A percentile compares a stretch with the other conserved stretches of the same genome.
Conservation (phyloP, 352 stramenopile species). For the Phytophthora cactorum region DNA sequence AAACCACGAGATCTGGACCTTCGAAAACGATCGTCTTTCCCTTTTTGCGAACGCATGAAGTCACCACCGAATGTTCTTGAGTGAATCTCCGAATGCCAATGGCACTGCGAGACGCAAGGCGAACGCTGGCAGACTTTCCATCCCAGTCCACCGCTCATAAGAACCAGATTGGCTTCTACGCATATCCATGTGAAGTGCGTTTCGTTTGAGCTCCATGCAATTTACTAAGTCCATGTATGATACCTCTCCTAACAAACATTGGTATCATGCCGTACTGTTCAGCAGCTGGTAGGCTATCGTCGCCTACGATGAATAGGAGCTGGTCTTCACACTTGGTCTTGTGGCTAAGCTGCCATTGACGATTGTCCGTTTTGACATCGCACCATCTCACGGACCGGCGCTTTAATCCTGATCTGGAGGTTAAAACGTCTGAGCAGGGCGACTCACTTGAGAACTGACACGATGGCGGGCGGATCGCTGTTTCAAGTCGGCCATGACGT, state of each 20-base stretch:
- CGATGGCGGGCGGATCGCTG: slow-evolving; percentile 42
- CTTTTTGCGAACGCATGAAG: slow-evolving; percentile 26
- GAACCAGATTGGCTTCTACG: background rate
- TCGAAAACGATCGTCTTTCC: slow-evolving; percentile 12
- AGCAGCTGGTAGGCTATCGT: slow-evolving; percentile 20
- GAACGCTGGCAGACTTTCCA: slow-evolving; percentile 1
- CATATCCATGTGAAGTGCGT: background rate
- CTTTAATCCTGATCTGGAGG: slow-evolving; percentile 14
- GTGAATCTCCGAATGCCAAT: slow-evolving; percentile 6
- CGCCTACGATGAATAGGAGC: too few species aligned
- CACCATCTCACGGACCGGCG: slow-evolving; percentile 13
- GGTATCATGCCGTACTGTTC: background rate
- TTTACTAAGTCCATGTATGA: slow-evolving; percentile 1
- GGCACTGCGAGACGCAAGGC: background rate
- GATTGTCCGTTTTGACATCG: slow-evolving; percentile 10
- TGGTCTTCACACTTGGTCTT: slow-evolving; percentile 8
- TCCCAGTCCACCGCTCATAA: slow-evolving; percentile 6
- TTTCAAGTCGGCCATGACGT: slow-evolving; percentile 63
- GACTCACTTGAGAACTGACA: slow-evolving; percentile 24
- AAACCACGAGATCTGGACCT: background rate
- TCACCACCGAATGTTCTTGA: slow-evolving; percentile 27
- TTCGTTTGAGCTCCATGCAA: background rate
- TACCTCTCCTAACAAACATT: slow-evolving; percentile 6
- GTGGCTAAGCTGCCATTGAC: slow-evolving; percentile 5
- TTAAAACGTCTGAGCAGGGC: slow-evolving; percentile 3